phyloP scores from a whole-genome alignment of 2,329 filamentous ascomycete species.

The Pseudomassariella vexata region DNA sequence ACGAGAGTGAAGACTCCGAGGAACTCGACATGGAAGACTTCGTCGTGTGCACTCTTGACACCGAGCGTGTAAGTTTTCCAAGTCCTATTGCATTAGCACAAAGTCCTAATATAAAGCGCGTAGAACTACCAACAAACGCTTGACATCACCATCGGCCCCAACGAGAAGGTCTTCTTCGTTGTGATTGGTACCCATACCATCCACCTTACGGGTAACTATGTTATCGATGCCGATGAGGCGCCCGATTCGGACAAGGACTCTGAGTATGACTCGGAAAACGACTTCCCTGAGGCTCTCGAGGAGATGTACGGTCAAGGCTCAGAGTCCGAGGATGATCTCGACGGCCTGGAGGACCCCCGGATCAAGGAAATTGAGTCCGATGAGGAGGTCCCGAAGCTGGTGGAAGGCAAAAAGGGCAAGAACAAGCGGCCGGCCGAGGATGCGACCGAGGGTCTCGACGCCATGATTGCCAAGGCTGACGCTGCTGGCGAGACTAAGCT shows the following conservation, averaged over 20 bases:
- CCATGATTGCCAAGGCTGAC: slow-evolving; percentile 71
- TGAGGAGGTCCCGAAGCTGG: slow-evolving; percentile 62
- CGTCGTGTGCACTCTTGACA: slow-evolving; percentile 93
- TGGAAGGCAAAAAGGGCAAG: slow-evolving; percentile 65
- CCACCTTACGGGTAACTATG: slow-evolving; percentile 93
- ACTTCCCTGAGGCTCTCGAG: slow-evolving; percentile 73
- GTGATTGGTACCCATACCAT: slow-evolving; percentile 85
- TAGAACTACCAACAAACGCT: slow-evolving; percentile 94
- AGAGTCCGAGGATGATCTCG: slow-evolving; percentile 68
- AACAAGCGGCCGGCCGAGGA: slow-evolving; percentile 89
- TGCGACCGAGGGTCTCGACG: slow-evolving; percentile 65
- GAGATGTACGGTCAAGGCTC: slow-evolving; percentile 64
- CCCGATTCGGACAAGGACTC: slow-evolving; percentile 56
- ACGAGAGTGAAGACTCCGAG: slow-evolving; percentile 49
- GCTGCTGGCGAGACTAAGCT: slow-evolving; percentile 66
- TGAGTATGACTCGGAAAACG: slow-evolving; percentile 69
- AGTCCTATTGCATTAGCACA: no score
- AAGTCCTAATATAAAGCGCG: no score
- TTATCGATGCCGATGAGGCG: slow-evolving; percentile 64
- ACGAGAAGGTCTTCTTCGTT: slow-evolving; percentile 88
- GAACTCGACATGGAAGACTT: slow-evolving; percentile 75
- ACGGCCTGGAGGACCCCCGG: slow-evolving; percentile 72
- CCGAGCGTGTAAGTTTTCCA: slow-evolving; percentile 65
- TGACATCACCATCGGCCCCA: slow-evolving; percentile 84
- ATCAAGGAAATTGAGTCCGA: slow-evolving; percentile 79